Conservation (phyloP, 257 asterid species). For the Solanum bukasovii region DNA sequence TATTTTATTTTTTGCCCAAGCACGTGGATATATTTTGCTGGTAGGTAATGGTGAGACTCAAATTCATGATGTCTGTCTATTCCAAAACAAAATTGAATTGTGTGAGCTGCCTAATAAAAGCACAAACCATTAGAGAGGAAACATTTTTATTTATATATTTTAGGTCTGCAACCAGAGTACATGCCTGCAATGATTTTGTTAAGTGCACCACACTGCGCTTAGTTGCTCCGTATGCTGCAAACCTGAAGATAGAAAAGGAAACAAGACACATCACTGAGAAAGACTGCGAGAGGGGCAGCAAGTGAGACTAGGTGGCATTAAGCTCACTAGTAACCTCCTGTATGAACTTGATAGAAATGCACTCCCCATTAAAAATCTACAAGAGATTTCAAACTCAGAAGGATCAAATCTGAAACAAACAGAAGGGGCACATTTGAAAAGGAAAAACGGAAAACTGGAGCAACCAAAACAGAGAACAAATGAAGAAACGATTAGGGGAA, state of each 20-base stretch:
- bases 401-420: neutral
- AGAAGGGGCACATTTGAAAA: neutral
- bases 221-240: slow-evolving; percentile 99
- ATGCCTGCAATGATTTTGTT: slow-evolving; percentile 89
- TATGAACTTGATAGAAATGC: neutral
- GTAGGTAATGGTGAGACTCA: neutral
- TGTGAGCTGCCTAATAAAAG: neutral
- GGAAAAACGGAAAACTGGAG: neutral
- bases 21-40: neutral
- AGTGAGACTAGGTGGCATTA: neutral
- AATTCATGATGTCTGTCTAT: neutral
- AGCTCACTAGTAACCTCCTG: neutral
- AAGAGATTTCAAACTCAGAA: neutral
- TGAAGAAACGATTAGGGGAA: neutral
- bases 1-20: neutral
- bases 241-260: slow-evolving; percentile 30
- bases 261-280: neutral
- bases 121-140: neutral
- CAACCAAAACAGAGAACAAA: neutral
- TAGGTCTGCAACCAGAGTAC: slow-evolving; percentile 4
- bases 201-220: slow-evolving; percentile 97
- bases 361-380: neutral
- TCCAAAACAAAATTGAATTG: neutral
- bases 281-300: neutral
- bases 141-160: neutral